A percentile compares a stretch with the other conserved stretches of the same genome.
Evolutionary conservation across 2,329 filamentous ascomycete species (phyloP).

Genomic region (Exophiala calicioides): DNA sequence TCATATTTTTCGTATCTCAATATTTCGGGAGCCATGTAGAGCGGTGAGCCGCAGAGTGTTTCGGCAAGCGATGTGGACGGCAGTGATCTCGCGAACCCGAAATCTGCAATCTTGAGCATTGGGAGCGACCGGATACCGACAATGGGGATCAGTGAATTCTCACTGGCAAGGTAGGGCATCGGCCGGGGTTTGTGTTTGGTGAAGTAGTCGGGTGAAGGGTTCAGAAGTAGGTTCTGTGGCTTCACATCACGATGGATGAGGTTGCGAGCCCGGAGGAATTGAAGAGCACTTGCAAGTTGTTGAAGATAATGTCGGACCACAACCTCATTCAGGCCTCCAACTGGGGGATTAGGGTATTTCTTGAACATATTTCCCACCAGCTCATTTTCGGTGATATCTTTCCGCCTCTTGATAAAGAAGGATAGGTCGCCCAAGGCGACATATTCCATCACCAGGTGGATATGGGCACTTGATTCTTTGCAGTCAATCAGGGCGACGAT

Average conservation of each 20-base stretch:
- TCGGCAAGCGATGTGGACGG: slow-evolving; percentile 90
- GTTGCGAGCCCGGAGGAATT: slow-evolving; percentile 81
- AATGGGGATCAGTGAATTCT: slow-evolving; percentile 76
- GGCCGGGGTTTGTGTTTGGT: slow-evolving; percentile 61
- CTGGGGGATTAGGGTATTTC: slow-evolving; percentile 82
- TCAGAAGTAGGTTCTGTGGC: slow-evolving; percentile 89
- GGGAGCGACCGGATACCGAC: slow-evolving; percentile 81
- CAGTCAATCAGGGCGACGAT: slow-evolving; percentile 96
- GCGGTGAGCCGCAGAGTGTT: slow-evolving; percentile 90
- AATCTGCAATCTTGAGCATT: slow-evolving; percentile 97
- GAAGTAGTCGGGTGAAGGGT: slow-evolving; percentile 75
- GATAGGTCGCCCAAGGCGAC: slow-evolving; percentile 94
- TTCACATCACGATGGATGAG: slow-evolving; percentile 97
- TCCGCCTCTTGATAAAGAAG: slow-evolving; percentile 91
- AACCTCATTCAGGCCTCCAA: slow-evolving; percentile 93
- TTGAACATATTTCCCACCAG: slow-evolving; percentile 86
- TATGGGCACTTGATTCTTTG: slow-evolving; percentile 80
- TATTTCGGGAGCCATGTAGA: slow-evolving; percentile 99
- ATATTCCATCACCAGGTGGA: slow-evolving; percentile 98
- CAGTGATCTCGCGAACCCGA: slow-evolving; percentile 93
- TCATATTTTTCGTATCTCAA: slow-evolving; percentile 96
- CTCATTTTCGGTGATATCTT: slow-evolving; percentile 74
- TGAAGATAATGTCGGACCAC: slow-evolving; percentile 94
- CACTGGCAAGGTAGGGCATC: slow-evolving; percentile 74
- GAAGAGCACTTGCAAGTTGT: slow-evolving; percentile 86